Evolutionary conservation across 805 yeast genomes (phyloP), one percentile per base, ranked within the genome.

Genomic region (Yueomyces sinensis): DNA sequence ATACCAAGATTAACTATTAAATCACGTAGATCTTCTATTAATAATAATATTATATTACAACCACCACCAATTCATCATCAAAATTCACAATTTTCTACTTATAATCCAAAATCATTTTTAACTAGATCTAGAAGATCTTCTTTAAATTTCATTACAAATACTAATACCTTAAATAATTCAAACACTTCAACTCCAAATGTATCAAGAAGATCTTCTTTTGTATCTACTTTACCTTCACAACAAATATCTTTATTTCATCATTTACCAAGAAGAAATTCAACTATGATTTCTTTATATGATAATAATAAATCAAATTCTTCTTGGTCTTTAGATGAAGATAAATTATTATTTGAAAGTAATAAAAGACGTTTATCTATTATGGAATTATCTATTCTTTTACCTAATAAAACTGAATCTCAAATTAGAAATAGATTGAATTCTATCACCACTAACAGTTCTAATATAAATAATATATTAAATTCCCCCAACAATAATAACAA

Each of bases 321-420:
- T 20, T 72, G 77, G 77, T 47, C 70, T 0, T 32, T 36, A 46
- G 91, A 81, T 33, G 94, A 83, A 54, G 94, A 83, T 55, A 81
- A 76, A 41, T 51, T 73, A 27, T 53, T 83, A 27, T 46, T 72
- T 29, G 66, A 68, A 32, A 64, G 70, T 39, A 62, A 80, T 34
- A 56, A 72, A 9, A 60, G 74, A 42, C 78, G 77, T 37, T 58
- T 84, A 28, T 69, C 79, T 24, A 66, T 79, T 46, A 79, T 78
- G 14, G 95, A 84, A 56, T 60, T 84, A 27, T 68, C 79, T n/a
- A 76, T 83, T 23, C 57, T 84, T 34, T 61, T 84, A 29, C 89
- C 91, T 13, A 69, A 68, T 37, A 70, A 83, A 41, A 66, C 91
- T 0, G 86, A 80, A 50, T 63, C 64, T n/a, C 91, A 82, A 44